These are phyloP conservation scores for Ceratocystis lukuohia DNA, from an alignment of 2,329 filamentous ascomycete genomes.

Conservation along the genomic window DNA sequence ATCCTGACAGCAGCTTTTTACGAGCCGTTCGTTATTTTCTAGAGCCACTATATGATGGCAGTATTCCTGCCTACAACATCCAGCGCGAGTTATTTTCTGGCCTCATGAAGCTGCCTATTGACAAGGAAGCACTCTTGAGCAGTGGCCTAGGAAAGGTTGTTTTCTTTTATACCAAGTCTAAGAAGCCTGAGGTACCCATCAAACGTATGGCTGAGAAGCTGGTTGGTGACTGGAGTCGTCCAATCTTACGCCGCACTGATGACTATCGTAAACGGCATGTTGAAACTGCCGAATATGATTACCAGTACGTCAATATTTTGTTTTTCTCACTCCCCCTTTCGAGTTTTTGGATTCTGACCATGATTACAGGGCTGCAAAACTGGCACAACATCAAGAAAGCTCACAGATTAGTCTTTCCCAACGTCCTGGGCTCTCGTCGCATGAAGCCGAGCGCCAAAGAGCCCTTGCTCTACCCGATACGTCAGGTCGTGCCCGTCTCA, in stretches of 20 bases:
- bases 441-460: slow-evolving; percentile 43
- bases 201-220: slow-evolving; percentile 87
- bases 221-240: slow-evolving; percentile 89
- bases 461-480: slow-evolving; percentile 42
- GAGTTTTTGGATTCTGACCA: background rate
- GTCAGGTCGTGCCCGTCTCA: slow-evolving; percentile 44
- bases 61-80: slow-evolving; percentile 90
- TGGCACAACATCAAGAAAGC: slow-evolving; percentile 37
- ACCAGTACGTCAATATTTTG: slow-evolving; percentile 36
- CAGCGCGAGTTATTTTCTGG: slow-evolving; percentile 86
- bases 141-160: slow-evolving; percentile 94
- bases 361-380: slow-evolving; percentile 36
- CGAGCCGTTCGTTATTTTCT: slow-evolving; percentile 95
- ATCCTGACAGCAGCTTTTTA: slow-evolving; percentile 88
- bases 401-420: slow-evolving; percentile 39
- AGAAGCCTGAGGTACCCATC: slow-evolving; percentile 73
- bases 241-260: slow-evolving; percentile 84
- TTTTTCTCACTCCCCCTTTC: slow-evolving; percentile 16
- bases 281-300: slow-evolving; percentile 50
- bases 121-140: slow-evolving; percentile 78
- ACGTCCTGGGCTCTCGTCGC: slow-evolving; percentile 32
- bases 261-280: slow-evolving; percentile 79
- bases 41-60: slow-evolving; percentile 86
- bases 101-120: slow-evolving; percentile 67
- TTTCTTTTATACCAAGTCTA: slow-evolving; percentile 92